Evolutionary conservation across 75 land plant species (phyloP), one percentile per base, ranked within the genome.

Genomic region (Selaginella tamariscina): DNA sequence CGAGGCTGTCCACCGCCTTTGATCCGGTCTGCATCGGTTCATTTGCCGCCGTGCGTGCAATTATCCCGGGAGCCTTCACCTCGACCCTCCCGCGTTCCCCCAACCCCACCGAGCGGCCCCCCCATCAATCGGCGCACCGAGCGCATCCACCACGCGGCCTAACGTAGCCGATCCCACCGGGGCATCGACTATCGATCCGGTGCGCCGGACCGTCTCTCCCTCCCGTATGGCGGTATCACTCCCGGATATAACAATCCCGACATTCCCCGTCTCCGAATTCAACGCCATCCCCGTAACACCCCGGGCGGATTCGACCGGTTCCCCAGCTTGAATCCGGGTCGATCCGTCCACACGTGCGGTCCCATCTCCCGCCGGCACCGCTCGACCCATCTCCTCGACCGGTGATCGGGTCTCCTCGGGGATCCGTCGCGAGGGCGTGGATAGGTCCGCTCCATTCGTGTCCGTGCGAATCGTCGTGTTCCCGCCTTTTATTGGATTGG

Each of bases 221-320:
- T 66, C 29, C 30, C 32, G 39, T 24, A 66, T 56, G 59, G 75
- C 29, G 29, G 27, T 56, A 32, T 66, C 71, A 33, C 62, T 56
- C 56, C 72, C 70, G 31, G 33, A 59, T 30, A 56, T 28, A 29
- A 56, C 32, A 24, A 67, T 57, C 54, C 31, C 32, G 29, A 54
- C 71, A 56, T 55, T 67, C 32, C 67, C 56, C 29, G 55, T 31
- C 72, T 73, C 70, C n/a, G 32, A 70, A 73, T 73, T 66, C 74
- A 66, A 56, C 13, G 39, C 56, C 39, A 67, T 67, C 32, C 32
- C 33, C 33, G 66, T 73, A 62, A 65, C 54, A 56, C 29, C 60
- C 29, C 74, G 66, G 56, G 75, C 1, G 67, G 67, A 67, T 66
- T 73, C 29, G 18, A 56, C 63, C 70, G 64, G 32, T 66, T 73